Evolutionary conservation across 768 basidiomycete species (phyloP).

Genomic region (Mycena indigotica): DNA sequence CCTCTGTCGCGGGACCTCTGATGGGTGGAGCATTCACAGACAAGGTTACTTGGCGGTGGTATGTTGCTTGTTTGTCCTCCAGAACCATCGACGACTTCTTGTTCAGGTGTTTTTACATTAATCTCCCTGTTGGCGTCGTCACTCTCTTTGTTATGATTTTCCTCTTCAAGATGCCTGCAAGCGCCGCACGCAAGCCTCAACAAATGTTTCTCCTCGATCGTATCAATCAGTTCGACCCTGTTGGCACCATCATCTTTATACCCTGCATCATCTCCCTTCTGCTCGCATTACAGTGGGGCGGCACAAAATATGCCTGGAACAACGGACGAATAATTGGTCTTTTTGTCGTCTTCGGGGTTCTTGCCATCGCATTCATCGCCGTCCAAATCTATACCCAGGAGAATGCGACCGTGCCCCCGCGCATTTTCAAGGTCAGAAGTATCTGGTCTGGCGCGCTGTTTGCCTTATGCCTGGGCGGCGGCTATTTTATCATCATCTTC

Average conservation of each 20-base stretch:
- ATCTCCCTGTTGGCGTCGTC: constrained; percentile 15
- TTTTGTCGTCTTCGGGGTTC: constrained; percentile 20
- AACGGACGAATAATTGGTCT: constrained; percentile 23
- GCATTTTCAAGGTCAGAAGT: constrained; percentile 10
- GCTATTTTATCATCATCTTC: constrained; percentile 12
- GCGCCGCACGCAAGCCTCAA: background rate
- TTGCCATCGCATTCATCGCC: constrained; percentile 14
- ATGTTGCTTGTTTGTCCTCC: background rate
- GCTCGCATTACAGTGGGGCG: constrained; percentile 49
- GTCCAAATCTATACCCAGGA: constrained; percentile 21
- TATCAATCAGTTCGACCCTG: constrained; percentile 16
- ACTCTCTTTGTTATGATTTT: constrained; percentile 14
- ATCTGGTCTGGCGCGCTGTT: constrained; percentile 18
- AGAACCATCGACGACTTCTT: background rate
- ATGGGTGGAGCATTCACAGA: constrained; percentile 34
- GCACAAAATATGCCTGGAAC: constrained; percentile 44
- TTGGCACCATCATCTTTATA: constrained; percentile 18
- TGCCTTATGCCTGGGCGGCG: constrained; percentile 9
- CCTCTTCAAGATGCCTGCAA: constrained; percentile 22
- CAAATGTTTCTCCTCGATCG: constrained; percentile 4
- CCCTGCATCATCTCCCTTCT: constrained; percentile 20
- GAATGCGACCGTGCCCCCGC: constrained; percentile 17
- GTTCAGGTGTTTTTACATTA: constrained; percentile 36
- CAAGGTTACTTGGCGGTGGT: constrained; percentile 40
- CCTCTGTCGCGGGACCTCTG: constrained; percentile 30